These are phyloP conservation scores for Podila clonocystis DNA, from an alignment of 192 early-diverging fungal species.

Conservation along the genomic window DNA sequence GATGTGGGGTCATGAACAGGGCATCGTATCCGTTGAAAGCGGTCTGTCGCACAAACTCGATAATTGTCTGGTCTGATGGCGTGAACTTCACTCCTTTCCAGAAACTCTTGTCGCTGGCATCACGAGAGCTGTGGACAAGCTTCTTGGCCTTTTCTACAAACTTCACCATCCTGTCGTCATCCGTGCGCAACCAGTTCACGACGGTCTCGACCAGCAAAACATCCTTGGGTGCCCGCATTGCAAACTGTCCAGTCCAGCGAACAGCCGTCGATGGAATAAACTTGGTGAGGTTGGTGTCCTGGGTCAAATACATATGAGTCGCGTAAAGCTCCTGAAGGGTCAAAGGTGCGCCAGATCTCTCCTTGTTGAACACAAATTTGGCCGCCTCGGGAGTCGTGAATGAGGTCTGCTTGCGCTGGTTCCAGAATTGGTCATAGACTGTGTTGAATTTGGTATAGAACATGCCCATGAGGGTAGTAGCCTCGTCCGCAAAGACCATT, in stretches of 20 bases:
- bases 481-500: conserved; percentile 41
- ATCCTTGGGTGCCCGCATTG: conserved; percentile 55
- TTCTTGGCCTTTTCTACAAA: conserved; percentile 63
- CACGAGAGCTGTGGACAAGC: conserved; percentile 25
- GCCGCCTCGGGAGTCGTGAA: conserved; percentile 45
- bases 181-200: conserved; percentile 61
- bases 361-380: conserved; percentile 41
- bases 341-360: conserved; percentile 18
- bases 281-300: conserved; percentile 61
- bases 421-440: conserved; percentile 48
- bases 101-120: conserved; percentile 6
- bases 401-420: conserved; percentile 16
- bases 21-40: conserved; percentile 54
- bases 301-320: conserved; percentile 65
- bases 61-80: conserved; percentile 59
- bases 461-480: conserved; percentile 43
- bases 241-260: conserved; percentile 60
- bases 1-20: conserved; percentile 51
- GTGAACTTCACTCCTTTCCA: conserved; percentile 53
- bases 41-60: conserved; percentile 61
- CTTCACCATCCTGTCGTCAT: conserved; percentile 47
- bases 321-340: conserved; percentile 59
- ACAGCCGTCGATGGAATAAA: conserved; percentile 55
- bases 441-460: conserved; percentile 43
- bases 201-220: conserved; percentile 54